Percentiles rank a stretch among this genome's conserved stretches.
Evolutionary conservation across 495 filamentous ascomycete genomes (phyloP).

Genomic region (Haplographium delicatum): DNA sequence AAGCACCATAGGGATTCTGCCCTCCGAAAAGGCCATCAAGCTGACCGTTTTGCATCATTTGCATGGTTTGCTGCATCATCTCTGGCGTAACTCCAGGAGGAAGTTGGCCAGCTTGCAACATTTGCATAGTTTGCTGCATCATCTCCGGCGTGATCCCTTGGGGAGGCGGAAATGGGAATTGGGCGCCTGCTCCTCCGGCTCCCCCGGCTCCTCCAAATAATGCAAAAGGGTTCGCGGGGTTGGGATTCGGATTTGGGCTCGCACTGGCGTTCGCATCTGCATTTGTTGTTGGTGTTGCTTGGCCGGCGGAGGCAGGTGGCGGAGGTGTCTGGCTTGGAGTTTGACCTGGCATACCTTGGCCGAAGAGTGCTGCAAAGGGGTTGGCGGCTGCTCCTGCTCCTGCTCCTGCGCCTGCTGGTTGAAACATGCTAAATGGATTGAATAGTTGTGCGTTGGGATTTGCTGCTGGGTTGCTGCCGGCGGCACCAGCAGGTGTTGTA

Average conservation of each 20-base stretch:
- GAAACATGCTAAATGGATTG: slow-evolving; percentile 31
- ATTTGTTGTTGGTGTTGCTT: slow-evolving; percentile 31
- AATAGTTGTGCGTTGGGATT: slow-evolving; percentile 25
- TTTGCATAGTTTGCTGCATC: slow-evolving; percentile 39
- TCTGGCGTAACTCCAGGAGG: slow-evolving; percentile 31
- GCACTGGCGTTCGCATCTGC: slow-evolving; percentile 16
- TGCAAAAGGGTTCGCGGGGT: slow-evolving; percentile 45
- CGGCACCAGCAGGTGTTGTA: slow-evolving; percentile 28
- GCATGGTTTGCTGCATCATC: slow-evolving; percentile 36
- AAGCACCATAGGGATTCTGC: slow-evolving; percentile 26
- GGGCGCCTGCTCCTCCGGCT: slow-evolving; percentile 31
- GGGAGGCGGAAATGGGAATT: slow-evolving; percentile 29
- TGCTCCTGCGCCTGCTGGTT: slow-evolving; percentile 26
- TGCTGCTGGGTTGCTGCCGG: slow-evolving; percentile 31
- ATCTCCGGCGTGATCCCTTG: slow-evolving; percentile 24
- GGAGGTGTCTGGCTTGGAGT: slow-evolving; percentile 2
- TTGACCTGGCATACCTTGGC: slow-evolving; percentile 13
- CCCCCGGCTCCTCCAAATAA: slow-evolving; percentile 43
- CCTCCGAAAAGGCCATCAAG: slow-evolving; percentile 29
- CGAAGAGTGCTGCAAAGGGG: slow-evolving; percentile 50
- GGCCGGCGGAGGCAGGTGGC: background rate
- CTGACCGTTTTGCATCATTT: slow-evolving; percentile 34
- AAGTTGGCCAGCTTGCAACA: slow-evolving; percentile 31
- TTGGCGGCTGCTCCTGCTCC: slow-evolving; percentile 50
- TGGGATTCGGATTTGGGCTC: background rate